A percentile compares a stretch with the other conserved stretches of the same genome.
Conservation (phyloP, 2,329 filamentous ascomycete species). For the Ambrosiella beaveri region DNA sequence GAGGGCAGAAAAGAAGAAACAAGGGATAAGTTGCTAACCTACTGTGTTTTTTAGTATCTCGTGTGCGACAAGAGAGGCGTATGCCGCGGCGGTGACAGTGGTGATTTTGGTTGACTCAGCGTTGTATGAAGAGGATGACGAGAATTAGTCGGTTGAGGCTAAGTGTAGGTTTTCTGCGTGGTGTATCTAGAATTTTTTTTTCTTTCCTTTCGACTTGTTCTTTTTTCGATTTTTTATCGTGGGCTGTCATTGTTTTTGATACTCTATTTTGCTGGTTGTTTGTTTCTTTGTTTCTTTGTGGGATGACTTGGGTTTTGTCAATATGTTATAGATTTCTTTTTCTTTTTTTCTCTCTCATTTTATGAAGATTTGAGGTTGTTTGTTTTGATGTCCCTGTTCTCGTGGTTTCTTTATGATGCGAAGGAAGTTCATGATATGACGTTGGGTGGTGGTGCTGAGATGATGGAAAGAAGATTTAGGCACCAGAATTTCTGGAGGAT, state of each 20-base stretch:
- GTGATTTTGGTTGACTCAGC: constrained; percentile 47
- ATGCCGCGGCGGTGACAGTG: constrained; percentile 54
- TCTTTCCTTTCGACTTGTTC: background rate
- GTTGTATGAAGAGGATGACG: constrained; percentile 14
- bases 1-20: background rate
- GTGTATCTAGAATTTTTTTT: background rate
- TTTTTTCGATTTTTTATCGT: background rate
- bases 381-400: background rate
- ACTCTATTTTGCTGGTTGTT: background rate
- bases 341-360: background rate
- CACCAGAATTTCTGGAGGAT: background rate
- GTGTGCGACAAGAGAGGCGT: constrained; percentile 59
- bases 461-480: background rate
- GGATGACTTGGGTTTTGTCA: too few relatives aligned
- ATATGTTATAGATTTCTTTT: background rate
- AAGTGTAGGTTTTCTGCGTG: background rate
- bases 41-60: constrained; percentile 35
- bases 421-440: background rate
- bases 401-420: background rate
- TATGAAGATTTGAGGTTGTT: background rate
- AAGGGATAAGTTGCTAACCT: background rate
- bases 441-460: background rate
- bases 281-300: background rate
- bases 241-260: background rate
- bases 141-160: background rate